Conservation (phyloP, 169 alveolate genomes). For the Cryptosporidium meleagridis region DNA sequence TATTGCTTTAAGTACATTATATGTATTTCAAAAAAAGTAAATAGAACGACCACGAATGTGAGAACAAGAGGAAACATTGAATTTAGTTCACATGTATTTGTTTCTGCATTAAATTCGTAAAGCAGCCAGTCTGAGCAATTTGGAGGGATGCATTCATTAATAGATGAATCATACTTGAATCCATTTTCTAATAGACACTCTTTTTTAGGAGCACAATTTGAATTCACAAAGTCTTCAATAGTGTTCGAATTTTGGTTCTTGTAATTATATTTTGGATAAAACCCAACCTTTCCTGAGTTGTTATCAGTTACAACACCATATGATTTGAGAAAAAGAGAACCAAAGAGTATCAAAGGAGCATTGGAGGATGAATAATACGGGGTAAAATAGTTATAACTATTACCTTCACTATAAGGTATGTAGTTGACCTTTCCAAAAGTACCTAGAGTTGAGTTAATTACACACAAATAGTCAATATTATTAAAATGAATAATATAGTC, state of each 20-base stretch:
- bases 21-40: conserved; percentile 37
- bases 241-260: neutral
- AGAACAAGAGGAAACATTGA: conserved; percentile 9
- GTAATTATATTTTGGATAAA: conserved; percentile 12
- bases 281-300: conserved; percentile 3
- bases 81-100: conserved; percentile 30
- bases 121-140: conserved; percentile 59
- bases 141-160: conserved; percentile 72
- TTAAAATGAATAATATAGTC: conserved; percentile 34
- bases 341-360: conserved; percentile 49
- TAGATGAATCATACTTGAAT: neutral
- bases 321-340: conserved; percentile 42
- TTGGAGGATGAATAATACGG: conserved; percentile 19
- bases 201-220: conserved; percentile 23
- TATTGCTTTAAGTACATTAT: conserved; percentile 63
- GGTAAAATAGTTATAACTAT: neutral
- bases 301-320: conserved; percentile 21
- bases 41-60: neutral
- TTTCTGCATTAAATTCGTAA: conserved; percentile 18
- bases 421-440: conserved; percentile 18
- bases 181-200: conserved; percentile 1
- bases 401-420: neutral
- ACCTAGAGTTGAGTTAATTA: conserved; percentile 3
- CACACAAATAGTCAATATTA: conserved; percentile 23
- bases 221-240: neutral